A percentile compares a stretch with the other conserved stretches of the same genome.
Evolutionary conservation across 129 eudicot genomes (phyloP).

Genomic region (Lactuca saligna): DNA sequence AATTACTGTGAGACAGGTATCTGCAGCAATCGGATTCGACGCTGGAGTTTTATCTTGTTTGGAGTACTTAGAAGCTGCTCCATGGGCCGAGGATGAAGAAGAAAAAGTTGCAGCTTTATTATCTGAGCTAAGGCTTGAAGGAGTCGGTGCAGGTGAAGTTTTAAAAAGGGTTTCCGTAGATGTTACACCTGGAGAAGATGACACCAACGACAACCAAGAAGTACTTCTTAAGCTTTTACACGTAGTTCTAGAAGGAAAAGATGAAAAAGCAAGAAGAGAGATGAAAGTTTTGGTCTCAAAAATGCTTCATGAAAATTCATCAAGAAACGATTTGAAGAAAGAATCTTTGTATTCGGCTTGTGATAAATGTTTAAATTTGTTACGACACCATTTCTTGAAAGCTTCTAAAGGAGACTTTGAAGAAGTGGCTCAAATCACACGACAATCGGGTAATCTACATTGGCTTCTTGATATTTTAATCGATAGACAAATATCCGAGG

Average conservation of each 20-base stretch:
- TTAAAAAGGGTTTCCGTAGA: constrained; percentile 75
- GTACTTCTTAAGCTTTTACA: constrained; percentile 74
- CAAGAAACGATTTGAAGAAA: constrained; percentile 66
- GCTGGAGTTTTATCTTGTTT: constrained; percentile 91
- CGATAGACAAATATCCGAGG: constrained; percentile 87
- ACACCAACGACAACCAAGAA: constrained; percentile 54
- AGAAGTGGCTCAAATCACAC: constrained; percentile 63
- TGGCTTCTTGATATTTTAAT: constrained; percentile 89
- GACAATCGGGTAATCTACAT: constrained; percentile 87
- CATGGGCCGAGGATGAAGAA: constrained; percentile 97
- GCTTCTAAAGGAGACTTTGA: constrained; percentile 56
- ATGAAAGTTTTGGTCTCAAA: constrained; percentile 80
- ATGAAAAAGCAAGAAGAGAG: constrained; percentile 89
- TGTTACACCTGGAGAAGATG: constrained; percentile 35
- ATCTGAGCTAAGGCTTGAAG: constrained; percentile 80
- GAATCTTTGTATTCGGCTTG: constrained; percentile 81
- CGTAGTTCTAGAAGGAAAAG: constrained; percentile 89
- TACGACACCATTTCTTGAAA: constrained; percentile 50
- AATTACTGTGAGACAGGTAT: constrained; percentile 44
- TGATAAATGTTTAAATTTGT: constrained; percentile 61
- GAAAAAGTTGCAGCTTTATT: constrained; percentile 81
- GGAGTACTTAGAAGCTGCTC: constrained; percentile 97
- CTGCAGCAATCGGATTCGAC: constrained; percentile 89
- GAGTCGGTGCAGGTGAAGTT: constrained; percentile 70
- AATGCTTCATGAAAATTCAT: constrained; percentile 80